A percentile compares a stretch with the other conserved stretches of the same genome.
phyloP scores from a whole-genome alignment of 2,329 filamentous ascomycete species.

The Neoarthrinium moseri region DNA sequence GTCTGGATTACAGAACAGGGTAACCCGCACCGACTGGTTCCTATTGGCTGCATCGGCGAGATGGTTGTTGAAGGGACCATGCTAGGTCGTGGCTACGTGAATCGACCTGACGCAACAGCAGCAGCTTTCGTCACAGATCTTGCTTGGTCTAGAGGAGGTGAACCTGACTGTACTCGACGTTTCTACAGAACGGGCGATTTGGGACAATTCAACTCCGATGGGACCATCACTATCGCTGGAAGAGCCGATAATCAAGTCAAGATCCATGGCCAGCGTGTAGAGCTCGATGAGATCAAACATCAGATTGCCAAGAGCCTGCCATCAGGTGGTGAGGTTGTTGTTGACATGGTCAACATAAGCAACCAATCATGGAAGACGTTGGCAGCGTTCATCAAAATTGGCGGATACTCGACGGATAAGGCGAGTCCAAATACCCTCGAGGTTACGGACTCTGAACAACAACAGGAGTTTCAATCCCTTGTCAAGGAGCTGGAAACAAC shows the following conservation, averaged over 20 bases:
- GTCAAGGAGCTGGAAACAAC: too few species aligned
- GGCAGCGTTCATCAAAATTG: too few species aligned
- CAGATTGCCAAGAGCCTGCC: too few species aligned
- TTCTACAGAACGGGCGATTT: conserved; percentile 4
- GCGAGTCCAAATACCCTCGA: too few species aligned
- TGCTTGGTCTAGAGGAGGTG: conserved; percentile 1
- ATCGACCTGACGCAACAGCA: neutral
- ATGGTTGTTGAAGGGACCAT: neutral
- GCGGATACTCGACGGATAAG: too few species aligned
- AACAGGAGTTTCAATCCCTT: too few species aligned
- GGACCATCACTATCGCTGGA: neutral
- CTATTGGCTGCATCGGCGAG: neutral
- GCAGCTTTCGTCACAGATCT: conserved; percentile 3
- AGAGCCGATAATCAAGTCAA: neutral
- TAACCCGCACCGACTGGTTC: neutral
- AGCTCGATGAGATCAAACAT: neutral
- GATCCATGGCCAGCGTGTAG: neutral
- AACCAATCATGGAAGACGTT: too few species aligned
- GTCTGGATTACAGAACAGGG: neutral
- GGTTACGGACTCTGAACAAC: too few species aligned
- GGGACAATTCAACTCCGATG: neutral
- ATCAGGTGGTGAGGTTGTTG: too few species aligned
- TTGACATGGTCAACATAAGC: too few species aligned
- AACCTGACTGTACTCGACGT: neutral
- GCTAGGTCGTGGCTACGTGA: neutral